Conservation (phyloP, 2,329 filamentous ascomycete genomes). For the Calonectria leucothoes region DNA sequence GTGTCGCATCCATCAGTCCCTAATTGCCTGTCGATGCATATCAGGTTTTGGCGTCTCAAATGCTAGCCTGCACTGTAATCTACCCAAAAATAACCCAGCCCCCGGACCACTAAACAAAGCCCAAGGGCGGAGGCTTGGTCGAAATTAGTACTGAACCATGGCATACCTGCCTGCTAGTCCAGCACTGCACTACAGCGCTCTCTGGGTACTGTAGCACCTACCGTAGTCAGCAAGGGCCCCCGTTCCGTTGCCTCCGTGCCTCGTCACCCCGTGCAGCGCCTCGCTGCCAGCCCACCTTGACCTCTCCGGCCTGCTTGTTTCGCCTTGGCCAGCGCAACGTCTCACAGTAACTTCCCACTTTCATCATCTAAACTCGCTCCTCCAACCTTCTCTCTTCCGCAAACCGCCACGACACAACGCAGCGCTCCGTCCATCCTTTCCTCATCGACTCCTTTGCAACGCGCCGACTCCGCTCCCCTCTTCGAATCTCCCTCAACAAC, state of each 20-base stretch:
- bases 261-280: slow-evolving; percentile 46
- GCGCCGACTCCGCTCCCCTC: slow-evolving; percentile 21
- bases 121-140: not conserved
- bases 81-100: slow-evolving; percentile 19
- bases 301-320: slow-evolving; percentile 37
- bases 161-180: slow-evolving; percentile 7
- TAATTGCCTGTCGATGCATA: slow-evolving; percentile 5
- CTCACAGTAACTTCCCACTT: slow-evolving; percentile 42
- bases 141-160: slow-evolving; percentile 17
- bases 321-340: slow-evolving; percentile 44
- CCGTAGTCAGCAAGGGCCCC: slow-evolving; percentile 27
- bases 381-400: slow-evolving; percentile 39
- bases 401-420: slow-evolving; percentile 33
- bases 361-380: slow-evolving; percentile 35
- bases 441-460: slow-evolving; percentile 23
- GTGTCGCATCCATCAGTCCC: slow-evolving; percentile 14
- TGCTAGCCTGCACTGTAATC: slow-evolving; percentile 4
- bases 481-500: slow-evolving; percentile 16
- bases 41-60: not conserved
- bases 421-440: slow-evolving; percentile 21
- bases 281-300: slow-evolving; percentile 32
- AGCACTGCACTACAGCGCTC: slow-evolving; percentile 7
- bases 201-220: slow-evolving; percentile 17
- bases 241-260: slow-evolving; percentile 33
- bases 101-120: not conserved